Conservation (phyloP, 306 rosid genomes). For the Cicer cuneatum region DNA sequence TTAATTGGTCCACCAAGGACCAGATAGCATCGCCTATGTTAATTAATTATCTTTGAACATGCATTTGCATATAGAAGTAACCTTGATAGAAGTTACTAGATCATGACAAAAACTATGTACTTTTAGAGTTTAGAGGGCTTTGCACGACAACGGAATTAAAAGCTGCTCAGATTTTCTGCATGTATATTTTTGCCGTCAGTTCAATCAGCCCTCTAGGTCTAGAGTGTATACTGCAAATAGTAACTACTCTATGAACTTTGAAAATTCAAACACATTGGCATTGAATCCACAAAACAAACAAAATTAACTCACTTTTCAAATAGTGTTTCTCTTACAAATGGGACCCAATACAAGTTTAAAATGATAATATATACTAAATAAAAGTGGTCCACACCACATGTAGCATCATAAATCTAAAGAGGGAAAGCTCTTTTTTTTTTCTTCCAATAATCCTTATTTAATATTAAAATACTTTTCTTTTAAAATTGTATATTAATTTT, state of each 20-base stretch:
- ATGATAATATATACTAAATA: background rate
- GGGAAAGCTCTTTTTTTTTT: too few relatives aligned
- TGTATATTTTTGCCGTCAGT: background rate
- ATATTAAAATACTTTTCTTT: too few relatives aligned
- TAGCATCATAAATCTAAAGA: too few relatives aligned
- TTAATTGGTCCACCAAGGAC: too few relatives aligned
- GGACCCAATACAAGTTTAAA: conserved; percentile 42
- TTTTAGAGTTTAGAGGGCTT: background rate
- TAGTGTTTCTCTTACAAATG: conserved; percentile 34
- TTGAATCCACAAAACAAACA: conserved; percentile 33
- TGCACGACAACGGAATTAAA: background rate
- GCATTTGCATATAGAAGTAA: background rate
- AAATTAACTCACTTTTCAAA: conserved; percentile 32
- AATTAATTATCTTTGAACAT: too few relatives aligned
- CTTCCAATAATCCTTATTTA: too few relatives aligned
- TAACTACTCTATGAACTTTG: conserved; percentile 5
- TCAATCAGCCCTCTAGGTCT: background rate
- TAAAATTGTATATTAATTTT: too few relatives aligned
- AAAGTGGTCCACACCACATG: conserved; percentile 43
- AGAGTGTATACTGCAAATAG: background rate
- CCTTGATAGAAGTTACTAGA: background rate
- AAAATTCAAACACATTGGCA: conserved; percentile 21
- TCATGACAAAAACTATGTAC: background rate
- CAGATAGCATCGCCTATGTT: too few relatives aligned
- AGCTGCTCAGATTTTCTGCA: background rate